phyloP scores from a whole-genome alignment of 257 asterid species.

The Anisodus tanguticus region DNA sequence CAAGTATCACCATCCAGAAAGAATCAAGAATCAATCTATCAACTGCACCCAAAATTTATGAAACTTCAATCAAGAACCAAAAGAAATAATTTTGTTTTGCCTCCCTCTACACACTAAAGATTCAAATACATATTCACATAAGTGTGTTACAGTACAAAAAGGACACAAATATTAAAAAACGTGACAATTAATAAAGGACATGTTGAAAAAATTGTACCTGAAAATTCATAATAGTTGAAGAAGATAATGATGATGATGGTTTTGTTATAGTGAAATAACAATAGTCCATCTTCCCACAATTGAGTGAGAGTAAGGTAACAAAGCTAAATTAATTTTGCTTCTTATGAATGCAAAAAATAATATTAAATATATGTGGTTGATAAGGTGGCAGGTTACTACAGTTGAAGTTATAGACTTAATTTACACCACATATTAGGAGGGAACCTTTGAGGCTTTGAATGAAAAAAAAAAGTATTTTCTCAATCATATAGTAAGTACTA shows the following conservation, averaged over 20 bases:
- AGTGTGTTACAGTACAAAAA: neutral
- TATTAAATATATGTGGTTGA: neutral
- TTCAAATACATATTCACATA: neutral
- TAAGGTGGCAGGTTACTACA: neutral
- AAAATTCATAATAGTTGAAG: conserved; percentile 42
- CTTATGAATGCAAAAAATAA: neutral
- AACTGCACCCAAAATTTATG: neutral
- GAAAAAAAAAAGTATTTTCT: neutral
- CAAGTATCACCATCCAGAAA: neutral
- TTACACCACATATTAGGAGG: conserved; percentile 36
- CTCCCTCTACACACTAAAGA: neutral
- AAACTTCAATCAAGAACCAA: neutral
- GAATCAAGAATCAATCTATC: neutral
- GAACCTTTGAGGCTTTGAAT: neutral
- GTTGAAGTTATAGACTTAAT: too few relatives aligned
- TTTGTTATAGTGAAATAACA: conserved; percentile 40
- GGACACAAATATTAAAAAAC: neutral
- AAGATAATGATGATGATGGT: conserved; percentile 36
- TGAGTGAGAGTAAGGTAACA: neutral
- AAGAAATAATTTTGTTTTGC: neutral
- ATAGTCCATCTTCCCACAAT: conserved; percentile 51
- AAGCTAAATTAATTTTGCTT: neutral
- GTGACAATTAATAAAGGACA: neutral
- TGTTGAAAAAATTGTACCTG: conserved; percentile 38
- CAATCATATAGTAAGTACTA: neutral